Base-by-base conservation (phyloP, 78 protist species). In the Trichosphaerium sp. region DNA sequence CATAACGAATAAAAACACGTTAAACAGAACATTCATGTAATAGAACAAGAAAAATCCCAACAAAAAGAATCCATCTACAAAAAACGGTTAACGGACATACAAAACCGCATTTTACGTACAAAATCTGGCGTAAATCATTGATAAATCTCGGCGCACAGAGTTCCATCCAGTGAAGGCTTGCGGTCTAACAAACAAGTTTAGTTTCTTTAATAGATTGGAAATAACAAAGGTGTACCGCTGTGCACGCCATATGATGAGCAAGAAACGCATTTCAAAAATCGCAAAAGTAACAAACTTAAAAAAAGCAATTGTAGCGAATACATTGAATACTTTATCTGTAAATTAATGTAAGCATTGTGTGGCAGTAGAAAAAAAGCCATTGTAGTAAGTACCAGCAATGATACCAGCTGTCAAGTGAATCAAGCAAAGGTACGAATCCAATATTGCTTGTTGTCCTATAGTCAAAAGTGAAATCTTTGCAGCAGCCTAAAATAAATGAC, bases 281-380 rank as follows among this genome's bases (percentile, higher is more conserved):
- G 84, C 52, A 51, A 87, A 87, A 7, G 71, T 52, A 21, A 73
- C 38, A 55, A 87, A 73, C 56, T 87, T 70, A 72, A 83, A 74
- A 58, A 87, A 87, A 23, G 89, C 80, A 15, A 74, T 78, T 0
- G 79, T 71, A 12, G 88, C 77, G 28, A 87, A 87, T n/a, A 83
- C 85, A 39, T 79, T 73, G 75, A 87, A 82, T 42, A 80, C 21
- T 1, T 44, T 43, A 40, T 78, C n/a, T n/a, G n/a, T n/a, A n/a
- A n/a, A n/a, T n/a, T n/a, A n/a, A n/a, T n/a, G n/a, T n/a, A n/a
- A n/a, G n/a, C n/a, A n/a, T n/a, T n/a, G n/a, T n/a, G n/a, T n/a
- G n/a, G n/a, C n/a, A n/a, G n/a, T n/a, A n/a, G n/a, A n/a, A n/a
- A n/a, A n/a, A n/a, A n/a, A n/a, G n/a, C n/a, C n/a, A n/a, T n/a